Evolutionary conservation across 2,329 filamentous ascomycete species (phyloP).

Genomic region (Exserohilum turcica): DNA sequence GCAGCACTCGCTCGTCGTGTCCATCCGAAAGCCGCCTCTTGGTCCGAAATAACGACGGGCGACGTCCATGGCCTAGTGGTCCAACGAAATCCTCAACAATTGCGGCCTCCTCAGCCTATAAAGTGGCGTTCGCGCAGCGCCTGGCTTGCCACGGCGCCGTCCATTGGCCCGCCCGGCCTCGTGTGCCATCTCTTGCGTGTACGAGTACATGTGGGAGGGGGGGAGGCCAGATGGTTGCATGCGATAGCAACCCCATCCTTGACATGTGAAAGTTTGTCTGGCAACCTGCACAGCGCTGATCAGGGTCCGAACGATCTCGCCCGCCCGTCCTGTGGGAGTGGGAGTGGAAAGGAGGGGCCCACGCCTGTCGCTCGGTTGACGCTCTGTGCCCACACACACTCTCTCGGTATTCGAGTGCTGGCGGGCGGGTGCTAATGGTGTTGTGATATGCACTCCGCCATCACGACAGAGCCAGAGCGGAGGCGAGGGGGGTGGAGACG

Average conservation of each 20-base stretch:
- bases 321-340: constrained; percentile 13
- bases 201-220: constrained; percentile 1
- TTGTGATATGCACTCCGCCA: constrained; percentile 16
- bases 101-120: constrained; percentile 3
- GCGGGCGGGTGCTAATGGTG: constrained; percentile 10
- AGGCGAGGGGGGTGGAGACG: constrained; percentile 15
- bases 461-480: constrained; percentile 12
- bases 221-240: constrained; percentile 16
- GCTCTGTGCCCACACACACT: not conserved
- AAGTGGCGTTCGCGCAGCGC: constrained; percentile 14
- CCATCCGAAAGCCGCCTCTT: not conserved
- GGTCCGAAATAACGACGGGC: constrained; percentile 7
- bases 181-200: constrained; percentile 9
- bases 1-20: constrained; percentile 5
- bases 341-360: constrained; percentile 23
- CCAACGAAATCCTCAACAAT: constrained; percentile 8
- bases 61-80: constrained; percentile 1
- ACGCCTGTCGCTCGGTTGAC: constrained; percentile 11
- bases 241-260: constrained; percentile 14
- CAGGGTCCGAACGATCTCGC: constrained; percentile 21
- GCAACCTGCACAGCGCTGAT: constrained; percentile 17
- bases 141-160: constrained; percentile 6
- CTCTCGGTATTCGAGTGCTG: too few species aligned
- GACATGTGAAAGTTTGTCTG: constrained; percentile 18
- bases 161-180: constrained; percentile 8